Evolutionary conservation across 495 filamentous ascomycete genomes (phyloP).

Genomic region (Neurospora sublineolata): DNA sequence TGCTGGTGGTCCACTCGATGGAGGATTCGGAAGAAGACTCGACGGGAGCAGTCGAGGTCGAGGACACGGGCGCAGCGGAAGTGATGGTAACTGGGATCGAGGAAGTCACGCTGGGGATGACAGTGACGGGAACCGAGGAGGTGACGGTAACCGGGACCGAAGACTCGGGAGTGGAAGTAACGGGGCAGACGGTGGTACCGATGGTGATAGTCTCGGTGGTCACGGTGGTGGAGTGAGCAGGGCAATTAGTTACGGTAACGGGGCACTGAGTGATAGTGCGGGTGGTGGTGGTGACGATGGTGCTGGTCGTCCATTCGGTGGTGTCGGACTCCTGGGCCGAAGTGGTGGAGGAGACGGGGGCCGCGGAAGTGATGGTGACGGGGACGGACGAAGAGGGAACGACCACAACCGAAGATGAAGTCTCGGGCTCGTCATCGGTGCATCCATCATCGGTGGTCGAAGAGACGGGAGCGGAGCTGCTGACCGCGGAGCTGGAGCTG

Average conservation of each 20-base stretch:
- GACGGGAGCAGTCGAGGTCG: background rate
- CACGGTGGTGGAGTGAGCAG: constrained; percentile 38
- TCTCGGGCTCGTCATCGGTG: background rate
- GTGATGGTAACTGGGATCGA: background rate
- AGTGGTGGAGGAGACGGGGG: background rate
- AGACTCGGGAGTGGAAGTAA: background rate
- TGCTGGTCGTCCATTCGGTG: constrained; percentile 38
- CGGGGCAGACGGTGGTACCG: constrained; percentile 43
- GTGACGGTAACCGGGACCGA: background rate
- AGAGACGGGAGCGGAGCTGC: background rate
- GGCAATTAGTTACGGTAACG: constrained; percentile 44
- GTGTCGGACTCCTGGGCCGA: background rate
- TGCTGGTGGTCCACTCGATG: constrained; percentile 38
- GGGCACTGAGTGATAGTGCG: constrained; percentile 47
- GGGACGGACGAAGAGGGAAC: background rate
- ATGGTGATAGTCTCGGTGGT: constrained; percentile 43
- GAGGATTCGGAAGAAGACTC: background rate
- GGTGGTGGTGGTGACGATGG: constrained; percentile 44
- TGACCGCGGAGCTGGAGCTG: background rate
- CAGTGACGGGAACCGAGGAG: background rate
- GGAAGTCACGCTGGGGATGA: background rate
- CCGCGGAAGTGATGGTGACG: constrained; percentile 1
- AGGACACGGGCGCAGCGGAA: background rate
- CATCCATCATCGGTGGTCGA: background rate
- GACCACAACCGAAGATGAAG: background rate